Evolutionary conservation across 2,329 filamentous ascomycete species (phyloP).

Genomic region (Septoria linicola): DNA sequence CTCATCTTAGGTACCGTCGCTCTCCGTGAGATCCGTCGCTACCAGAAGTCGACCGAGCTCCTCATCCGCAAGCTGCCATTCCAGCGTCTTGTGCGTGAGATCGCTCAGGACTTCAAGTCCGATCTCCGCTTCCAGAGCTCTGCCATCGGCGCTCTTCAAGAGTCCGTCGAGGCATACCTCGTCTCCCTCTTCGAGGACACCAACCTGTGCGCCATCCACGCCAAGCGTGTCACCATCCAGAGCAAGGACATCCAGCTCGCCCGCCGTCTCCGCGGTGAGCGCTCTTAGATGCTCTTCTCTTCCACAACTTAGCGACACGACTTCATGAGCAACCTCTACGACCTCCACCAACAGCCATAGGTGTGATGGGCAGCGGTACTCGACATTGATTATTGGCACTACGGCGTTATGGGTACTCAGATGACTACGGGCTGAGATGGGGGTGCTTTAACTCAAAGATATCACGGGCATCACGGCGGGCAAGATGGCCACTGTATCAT

Average conservation of each 20-base stretch:
- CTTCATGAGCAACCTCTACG: slow-evolving; percentile 28
- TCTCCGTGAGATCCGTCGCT: slow-evolving; percentile 84
- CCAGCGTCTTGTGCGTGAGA: slow-evolving; percentile 74
- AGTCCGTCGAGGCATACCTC: slow-evolving; percentile 93
- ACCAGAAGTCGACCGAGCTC: slow-evolving; percentile 86
- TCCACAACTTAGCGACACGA: slow-evolving; percentile 27
- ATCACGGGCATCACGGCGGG: slow-evolving; percentile 29
- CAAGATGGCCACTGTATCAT: slow-evolving; percentile 37
- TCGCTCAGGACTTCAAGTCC: slow-evolving; percentile 62
- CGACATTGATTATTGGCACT: slow-evolving; percentile 16
- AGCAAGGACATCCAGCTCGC: slow-evolving; percentile 97
- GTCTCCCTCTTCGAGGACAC: slow-evolving; percentile 96
- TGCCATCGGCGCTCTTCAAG: slow-evolving; percentile 87
- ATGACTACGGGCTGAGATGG: slow-evolving; percentile 29
- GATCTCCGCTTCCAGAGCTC: slow-evolving; percentile 94
- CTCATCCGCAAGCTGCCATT: slow-evolving; percentile 79
- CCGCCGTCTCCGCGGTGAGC: slow-evolving; percentile 56
- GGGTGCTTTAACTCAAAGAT: slow-evolving; percentile 35
- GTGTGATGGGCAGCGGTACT: slow-evolving; percentile 37
- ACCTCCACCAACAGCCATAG: slow-evolving; percentile 33
- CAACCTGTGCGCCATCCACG: slow-evolving; percentile 94
- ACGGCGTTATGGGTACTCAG: slow-evolving; percentile 28
- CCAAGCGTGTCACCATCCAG: slow-evolving; percentile 86
- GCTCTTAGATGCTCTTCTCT: slow-evolving; percentile 45
- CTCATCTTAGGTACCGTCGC: slow-evolving; percentile 69